These are phyloP conservation scores for Torulaspora quercuum DNA, from an alignment of 805 yeast species.

Conservation along the genomic window DNA sequence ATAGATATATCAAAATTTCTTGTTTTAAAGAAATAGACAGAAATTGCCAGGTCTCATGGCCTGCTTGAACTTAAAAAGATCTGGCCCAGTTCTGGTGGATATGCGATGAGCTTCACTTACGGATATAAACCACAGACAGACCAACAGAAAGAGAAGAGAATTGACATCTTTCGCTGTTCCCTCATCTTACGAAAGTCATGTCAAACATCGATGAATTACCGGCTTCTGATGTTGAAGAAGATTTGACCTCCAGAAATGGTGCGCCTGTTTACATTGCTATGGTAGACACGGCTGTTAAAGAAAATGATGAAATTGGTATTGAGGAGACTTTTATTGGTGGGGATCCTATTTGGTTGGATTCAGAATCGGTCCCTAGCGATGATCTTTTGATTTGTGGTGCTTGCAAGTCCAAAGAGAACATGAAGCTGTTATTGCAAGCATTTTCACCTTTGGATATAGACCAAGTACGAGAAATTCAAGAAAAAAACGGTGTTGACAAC, in stretches of 20 bases:
- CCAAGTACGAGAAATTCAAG: conserved; percentile 25
- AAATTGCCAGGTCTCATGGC: too few relatives aligned
- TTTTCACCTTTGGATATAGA: conserved; percentile 65
- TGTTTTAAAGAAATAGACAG: too few relatives aligned
- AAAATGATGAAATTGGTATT: conserved; percentile 42
- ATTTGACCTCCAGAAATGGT: conserved; percentile 16
- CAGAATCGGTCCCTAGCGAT: conserved; percentile 52
- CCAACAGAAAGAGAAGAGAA: too few relatives aligned
- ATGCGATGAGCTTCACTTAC: too few relatives aligned
- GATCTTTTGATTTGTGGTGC: conserved; percentile 57
- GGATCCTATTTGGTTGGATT: conserved; percentile 64
- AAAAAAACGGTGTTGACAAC: conserved; percentile 10
- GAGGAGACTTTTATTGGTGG: conserved; percentile 86
- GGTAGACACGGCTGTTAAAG: conserved; percentile 57
- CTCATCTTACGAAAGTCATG: conserved; percentile 6
- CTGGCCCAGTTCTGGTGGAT: too few relatives aligned
- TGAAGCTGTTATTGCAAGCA: conserved; percentile 75
- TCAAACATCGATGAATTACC: conserved; percentile 15
- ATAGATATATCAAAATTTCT: too few relatives aligned
- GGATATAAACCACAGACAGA: too few relatives aligned
- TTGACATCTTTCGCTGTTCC: too few relatives aligned
- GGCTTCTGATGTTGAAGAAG: conserved; percentile 28
- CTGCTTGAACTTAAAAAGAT: too few relatives aligned
- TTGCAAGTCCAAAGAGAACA: conserved; percentile 48
- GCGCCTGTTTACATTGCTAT: conserved; percentile 56